Percentiles rank a stretch among this genome's conserved stretches.
Evolutionary conservation across 2,329 filamentous ascomycete genomes (phyloP).

Genomic region (Bretziella fagacearum): DNA sequence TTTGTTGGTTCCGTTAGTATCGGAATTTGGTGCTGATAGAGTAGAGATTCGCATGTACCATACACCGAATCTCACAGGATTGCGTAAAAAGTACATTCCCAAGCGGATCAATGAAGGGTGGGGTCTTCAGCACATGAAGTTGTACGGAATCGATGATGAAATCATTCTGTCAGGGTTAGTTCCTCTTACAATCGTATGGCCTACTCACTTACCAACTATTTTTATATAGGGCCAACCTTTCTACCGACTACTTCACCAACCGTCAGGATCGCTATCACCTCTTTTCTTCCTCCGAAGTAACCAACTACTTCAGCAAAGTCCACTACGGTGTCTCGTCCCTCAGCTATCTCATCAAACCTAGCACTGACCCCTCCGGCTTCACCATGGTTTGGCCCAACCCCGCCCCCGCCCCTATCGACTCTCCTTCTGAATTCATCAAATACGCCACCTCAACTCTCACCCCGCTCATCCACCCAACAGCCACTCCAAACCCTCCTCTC

Average conservation of each 20-base stretch:
- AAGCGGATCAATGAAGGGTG: slow-evolving; percentile 93
- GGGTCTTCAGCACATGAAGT: slow-evolving; percentile 97
- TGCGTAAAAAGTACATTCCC: slow-evolving; percentile 69
- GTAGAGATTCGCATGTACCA: slow-evolving; percentile 97
- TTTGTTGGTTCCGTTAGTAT: slow-evolving; percentile 64
- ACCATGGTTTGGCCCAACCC: slow-evolving; percentile 64
- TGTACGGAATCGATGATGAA: slow-evolving; percentile 90
- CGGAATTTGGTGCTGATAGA: slow-evolving; percentile 65
- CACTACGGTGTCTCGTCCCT: slow-evolving; percentile 63
- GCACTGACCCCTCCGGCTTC: slow-evolving; percentile 37
- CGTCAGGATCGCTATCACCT: slow-evolving; percentile 89
- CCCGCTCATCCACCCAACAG: slow-evolving; percentile 40
- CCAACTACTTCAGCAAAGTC: slow-evolving; percentile 65
- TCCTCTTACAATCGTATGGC: background rate
- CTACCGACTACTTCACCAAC: slow-evolving; percentile 88
- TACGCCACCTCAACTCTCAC: slow-evolving; percentile 50
- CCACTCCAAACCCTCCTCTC: slow-evolving; percentile 17
- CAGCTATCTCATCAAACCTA: slow-evolving; percentile 61
- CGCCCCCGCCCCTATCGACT: slow-evolving; percentile 55
- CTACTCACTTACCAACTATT: slow-evolving; percentile 15
- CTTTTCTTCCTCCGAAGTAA: slow-evolving; percentile 61
- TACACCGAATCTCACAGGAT: slow-evolving; percentile 81
- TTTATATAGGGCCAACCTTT: slow-evolving; percentile 65
- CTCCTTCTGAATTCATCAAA: slow-evolving; percentile 51
- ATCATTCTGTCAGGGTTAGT: slow-evolving; percentile 76